Conservation (phyloP, 78 protist genomes). For the Speleostelium caveatum region DNA sequence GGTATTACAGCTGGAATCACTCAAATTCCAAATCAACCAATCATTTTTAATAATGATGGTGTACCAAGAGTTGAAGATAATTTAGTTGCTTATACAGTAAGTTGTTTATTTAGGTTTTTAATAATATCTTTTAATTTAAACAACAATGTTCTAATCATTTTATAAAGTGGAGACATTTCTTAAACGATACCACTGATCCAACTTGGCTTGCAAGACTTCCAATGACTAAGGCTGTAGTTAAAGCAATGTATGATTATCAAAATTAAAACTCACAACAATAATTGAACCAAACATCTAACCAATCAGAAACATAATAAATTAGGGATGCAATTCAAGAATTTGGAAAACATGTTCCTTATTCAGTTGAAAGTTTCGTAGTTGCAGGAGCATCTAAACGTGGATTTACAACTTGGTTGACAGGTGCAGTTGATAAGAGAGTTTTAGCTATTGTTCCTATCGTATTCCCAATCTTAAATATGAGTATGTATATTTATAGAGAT, state of each 20-base stretch:
- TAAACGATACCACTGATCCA: constrained; percentile 55
- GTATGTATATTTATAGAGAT: too few relatives aligned
- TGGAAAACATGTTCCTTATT: constrained; percentile 26
- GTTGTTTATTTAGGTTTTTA: not conserved
- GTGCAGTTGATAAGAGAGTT: constrained; percentile 76
- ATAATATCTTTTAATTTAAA: not conserved
- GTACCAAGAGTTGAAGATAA: constrained; percentile 63
- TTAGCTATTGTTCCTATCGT: constrained; percentile 78
- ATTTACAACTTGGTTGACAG: constrained; percentile 83
- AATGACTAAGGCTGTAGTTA: constrained; percentile 81
- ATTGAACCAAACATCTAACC: too few relatives aligned
- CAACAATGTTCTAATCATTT: not conserved
- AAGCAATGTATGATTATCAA: too few relatives aligned
- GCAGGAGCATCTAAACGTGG: constrained; percentile 90
- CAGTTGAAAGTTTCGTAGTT: constrained; percentile 35
- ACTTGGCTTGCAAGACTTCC: constrained; percentile 83
- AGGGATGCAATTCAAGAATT: constrained; percentile 76
- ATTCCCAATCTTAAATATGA: constrained; percentile 53
- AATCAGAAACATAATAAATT: too few relatives aligned
- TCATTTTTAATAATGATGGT: constrained; percentile 69
- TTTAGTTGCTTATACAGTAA: constrained; percentile 76
- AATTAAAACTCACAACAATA: too few relatives aligned
- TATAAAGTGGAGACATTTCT: constrained; percentile 69
- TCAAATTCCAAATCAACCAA: constrained; percentile 84
- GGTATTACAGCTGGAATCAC: constrained; percentile 49